Conservation (phyloP, 2,329 filamentous ascomycete species). For the Fusarium austroafricanum region DNA sequence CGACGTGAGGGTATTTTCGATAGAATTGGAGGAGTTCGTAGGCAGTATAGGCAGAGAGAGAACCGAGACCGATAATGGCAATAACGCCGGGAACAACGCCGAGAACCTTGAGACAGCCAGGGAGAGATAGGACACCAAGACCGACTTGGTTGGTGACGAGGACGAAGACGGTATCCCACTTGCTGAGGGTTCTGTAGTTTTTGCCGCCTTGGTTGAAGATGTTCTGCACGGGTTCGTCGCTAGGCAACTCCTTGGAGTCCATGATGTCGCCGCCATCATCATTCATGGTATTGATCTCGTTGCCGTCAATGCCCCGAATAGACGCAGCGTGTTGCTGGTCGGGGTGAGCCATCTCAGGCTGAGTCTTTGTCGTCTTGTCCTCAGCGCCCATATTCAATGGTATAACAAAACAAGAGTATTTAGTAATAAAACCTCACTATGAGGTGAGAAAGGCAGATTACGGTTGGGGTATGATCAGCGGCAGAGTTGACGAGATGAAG, state of each 20-base stretch:
- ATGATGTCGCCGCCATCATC: conserved; percentile 23
- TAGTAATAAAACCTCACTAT: background rate
- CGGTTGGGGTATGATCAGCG: background rate
- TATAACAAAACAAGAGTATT: background rate
- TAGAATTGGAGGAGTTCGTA: conserved; percentile 69
- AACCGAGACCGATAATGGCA: conserved; percentile 70
- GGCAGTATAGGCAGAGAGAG: conserved; percentile 72
- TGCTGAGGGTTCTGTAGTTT: conserved; percentile 46
- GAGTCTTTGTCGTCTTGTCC: conserved; percentile 26
- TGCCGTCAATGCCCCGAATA: conserved; percentile 17
- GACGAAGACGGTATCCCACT: conserved; percentile 51
- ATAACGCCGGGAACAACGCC: conserved; percentile 76
- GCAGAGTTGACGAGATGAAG: conserved; percentile 16
- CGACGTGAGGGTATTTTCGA: conserved; percentile 73
- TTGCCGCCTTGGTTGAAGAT: conserved; percentile 47
- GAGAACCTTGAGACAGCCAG: conserved; percentile 75
- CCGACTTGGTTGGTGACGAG: conserved; percentile 52
- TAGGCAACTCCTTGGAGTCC: conserved; percentile 28
- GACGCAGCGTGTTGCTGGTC: conserved; percentile 16
- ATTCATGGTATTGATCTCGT: conserved; percentile 31
- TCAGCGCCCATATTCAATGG: background rate
- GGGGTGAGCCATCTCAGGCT: conserved; percentile 22
- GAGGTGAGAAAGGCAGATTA: background rate
- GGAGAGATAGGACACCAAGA: conserved; percentile 72
- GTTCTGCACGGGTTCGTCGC: conserved; percentile 35